These are phyloP conservation scores for Tricholoma hemisulphureum DNA, from an alignment of 768 basidiomycete species.

Conservation along the genomic window DNA sequence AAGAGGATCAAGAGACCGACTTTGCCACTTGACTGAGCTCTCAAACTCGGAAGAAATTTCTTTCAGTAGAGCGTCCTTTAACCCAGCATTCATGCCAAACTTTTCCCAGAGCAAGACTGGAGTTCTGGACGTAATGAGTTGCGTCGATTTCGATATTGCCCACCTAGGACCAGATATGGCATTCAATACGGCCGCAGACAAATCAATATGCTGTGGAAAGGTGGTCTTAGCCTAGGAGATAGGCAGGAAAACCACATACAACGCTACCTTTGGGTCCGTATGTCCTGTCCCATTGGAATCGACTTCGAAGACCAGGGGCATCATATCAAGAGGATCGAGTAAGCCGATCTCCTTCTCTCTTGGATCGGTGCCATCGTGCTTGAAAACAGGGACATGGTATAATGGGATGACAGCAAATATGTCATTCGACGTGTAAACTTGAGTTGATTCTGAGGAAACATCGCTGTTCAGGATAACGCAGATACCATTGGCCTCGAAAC, in stretches of 20 bases:
- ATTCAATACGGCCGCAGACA: slow-evolving; percentile 25
- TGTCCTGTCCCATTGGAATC: slow-evolving; percentile 1
- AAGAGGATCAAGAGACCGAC: slow-evolving; percentile 25
- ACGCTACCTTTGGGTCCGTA: slow-evolving; percentile 11
- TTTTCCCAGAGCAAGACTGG: slow-evolving; percentile 44
- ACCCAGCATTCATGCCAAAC: slow-evolving; percentile 35
- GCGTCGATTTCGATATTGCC: slow-evolving; percentile 18
- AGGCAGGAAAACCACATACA: background rate
- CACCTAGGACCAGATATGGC: slow-evolving; percentile 28
- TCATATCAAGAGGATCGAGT: slow-evolving; percentile 56
- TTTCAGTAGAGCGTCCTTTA: slow-evolving; percentile 32
- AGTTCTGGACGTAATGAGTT: slow-evolving; percentile 29
- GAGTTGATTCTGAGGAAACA: slow-evolving; percentile 22
- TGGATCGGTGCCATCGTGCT: slow-evolving; percentile 29
- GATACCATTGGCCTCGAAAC: slow-evolving; percentile 36
- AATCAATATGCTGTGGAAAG: slow-evolving; percentile 27
- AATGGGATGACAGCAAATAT: slow-evolving; percentile 50
- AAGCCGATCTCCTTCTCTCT: slow-evolving; percentile 43
- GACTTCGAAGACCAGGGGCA: slow-evolving; percentile 40
- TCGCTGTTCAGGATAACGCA: slow-evolving; percentile 38
- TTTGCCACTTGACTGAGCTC: slow-evolving; percentile 55
- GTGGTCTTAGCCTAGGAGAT: background rate
- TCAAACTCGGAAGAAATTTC: slow-evolving; percentile 49
- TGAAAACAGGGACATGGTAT: slow-evolving; percentile 46
- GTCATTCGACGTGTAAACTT: slow-evolving; percentile 30